Evolutionary conservation across 2,329 filamentous ascomycete genomes (phyloP), one percentile per base, ranked within the genome.

Genomic region (Fusarium napiforme): DNA sequence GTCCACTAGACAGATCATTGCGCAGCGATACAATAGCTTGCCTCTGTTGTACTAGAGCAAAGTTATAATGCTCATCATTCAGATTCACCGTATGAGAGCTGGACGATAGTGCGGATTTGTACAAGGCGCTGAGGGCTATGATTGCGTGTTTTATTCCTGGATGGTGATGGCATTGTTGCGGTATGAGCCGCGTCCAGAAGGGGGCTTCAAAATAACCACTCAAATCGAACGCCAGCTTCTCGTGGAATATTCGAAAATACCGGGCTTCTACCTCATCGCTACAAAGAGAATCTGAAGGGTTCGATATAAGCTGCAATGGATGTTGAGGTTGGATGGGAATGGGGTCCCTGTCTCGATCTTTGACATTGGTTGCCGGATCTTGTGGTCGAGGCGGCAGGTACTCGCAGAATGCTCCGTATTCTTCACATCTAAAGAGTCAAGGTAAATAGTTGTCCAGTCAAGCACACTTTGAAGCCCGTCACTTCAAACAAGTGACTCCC

Each of bases 311-410:
- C 23, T 14, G 43, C 12, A 19, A 19, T 8, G 16, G 16, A 14
- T 26, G 43, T 6, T 4, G 43, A 19, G 43, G 43, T 14, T 26
- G 3, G 3, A 45, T 19, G 2, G 23, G 42, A 26, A 45, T 26
- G 23, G 9, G 23, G 7, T 26, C 23, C 23, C 11, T 19, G 16
- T 0, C 0, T 0, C 16, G 43, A 45, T 19, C 23, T 45, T 45
- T 26, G 14, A 14, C 43, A 23, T 45, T 26, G 0, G 23, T 0
- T 26, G 18, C 23, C 4, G 23, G 3, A 45, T 45, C 11, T 45
- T 26, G 23, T 9, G 23, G 16, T 7, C 2, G 43, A 1, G 23
- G 11, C 23, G 19, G 16, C 2, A 14, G 43, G 0, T 26, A 45
- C 43, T 45, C 23, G 23, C 23, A 45, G 16, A 26, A 45, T 14